Evolutionary conservation across 2,329 filamentous ascomycete species (phyloP).

Genomic region (Venturia oleaginea): DNA sequence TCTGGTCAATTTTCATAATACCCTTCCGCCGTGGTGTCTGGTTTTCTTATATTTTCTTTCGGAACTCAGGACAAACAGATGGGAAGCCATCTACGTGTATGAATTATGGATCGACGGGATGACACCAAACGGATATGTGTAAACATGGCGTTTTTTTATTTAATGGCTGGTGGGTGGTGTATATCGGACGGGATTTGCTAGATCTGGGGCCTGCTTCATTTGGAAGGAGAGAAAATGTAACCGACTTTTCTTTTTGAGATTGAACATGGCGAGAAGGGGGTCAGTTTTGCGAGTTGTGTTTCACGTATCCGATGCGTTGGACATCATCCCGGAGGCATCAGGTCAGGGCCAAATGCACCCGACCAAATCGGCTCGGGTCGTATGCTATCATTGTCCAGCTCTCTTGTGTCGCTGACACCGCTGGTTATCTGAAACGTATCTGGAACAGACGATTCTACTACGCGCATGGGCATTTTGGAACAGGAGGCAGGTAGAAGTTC

Average conservation of each 20-base stretch:
- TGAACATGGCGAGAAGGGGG: neutral
- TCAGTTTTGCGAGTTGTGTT: neutral
- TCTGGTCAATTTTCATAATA: neutral
- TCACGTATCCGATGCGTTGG: neutral
- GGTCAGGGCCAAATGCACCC: neutral
- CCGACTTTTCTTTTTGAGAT: neutral
- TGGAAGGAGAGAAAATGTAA: neutral
- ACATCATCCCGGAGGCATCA: neutral
- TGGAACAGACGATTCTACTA: neutral
- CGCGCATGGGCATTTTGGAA: neutral
- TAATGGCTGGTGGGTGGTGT: neutral
- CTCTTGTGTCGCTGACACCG: neutral
- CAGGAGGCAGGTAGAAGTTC: neutral
- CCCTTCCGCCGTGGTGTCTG: neutral
- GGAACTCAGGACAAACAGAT: neutral
- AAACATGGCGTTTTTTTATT: slow-evolving; percentile 1
- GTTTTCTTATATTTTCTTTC: neutral
- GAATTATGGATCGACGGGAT: neutral
- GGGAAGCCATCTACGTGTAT: neutral
- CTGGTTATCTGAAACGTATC: neutral
- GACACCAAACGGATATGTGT: neutral
- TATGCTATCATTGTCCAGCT: neutral
- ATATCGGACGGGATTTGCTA: neutral
- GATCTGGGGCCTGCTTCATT: neutral
- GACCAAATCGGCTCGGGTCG: neutral